phyloP scores from a whole-genome alignment of 2,329 filamentous ascomycete species.

The Hirsutella thompsonii region DNA sequence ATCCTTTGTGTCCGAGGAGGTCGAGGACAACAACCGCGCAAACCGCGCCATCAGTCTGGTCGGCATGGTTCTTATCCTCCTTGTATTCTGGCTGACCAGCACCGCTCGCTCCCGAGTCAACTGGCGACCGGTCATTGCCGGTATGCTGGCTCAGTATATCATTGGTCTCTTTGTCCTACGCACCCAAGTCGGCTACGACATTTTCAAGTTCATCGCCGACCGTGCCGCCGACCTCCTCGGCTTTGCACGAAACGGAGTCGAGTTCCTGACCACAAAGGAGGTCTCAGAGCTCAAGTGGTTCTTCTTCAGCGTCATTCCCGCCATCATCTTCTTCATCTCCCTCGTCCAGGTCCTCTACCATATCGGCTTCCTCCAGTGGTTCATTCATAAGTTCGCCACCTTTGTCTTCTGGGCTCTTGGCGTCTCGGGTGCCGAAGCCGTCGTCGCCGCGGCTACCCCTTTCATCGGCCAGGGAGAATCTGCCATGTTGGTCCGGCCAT shows the following conservation, averaged over 20 bases:
- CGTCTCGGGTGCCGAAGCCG: conserved; percentile 84
- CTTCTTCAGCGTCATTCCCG: conserved; percentile 67
- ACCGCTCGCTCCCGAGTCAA: conserved; percentile 48
- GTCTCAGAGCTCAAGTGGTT: conserved; percentile 50
- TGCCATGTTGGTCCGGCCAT: conserved; percentile 81
- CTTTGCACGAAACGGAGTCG: conserved; percentile 60
- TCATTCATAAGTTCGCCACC: conserved; percentile 71
- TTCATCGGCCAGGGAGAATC: conserved; percentile 94
- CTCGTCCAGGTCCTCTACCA: conserved; percentile 82
- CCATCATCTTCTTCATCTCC: conserved; percentile 93
- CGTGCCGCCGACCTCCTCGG: conserved; percentile 63
- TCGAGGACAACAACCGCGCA: conserved; percentile 60
- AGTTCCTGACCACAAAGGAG: conserved; percentile 42
- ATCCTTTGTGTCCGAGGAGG: conserved; percentile 60
- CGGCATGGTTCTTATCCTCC: conserved; percentile 61
- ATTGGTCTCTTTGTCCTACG: conserved; percentile 80
- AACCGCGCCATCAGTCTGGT: conserved; percentile 75
- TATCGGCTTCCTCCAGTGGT: conserved; percentile 75
- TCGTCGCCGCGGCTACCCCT: conserved; percentile 82
- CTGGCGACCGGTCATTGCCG: conserved; percentile 75
- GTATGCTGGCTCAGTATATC: conserved; percentile 80
- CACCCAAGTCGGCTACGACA: conserved; percentile 70
- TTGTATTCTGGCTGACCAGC: conserved; percentile 56
- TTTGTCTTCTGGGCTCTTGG: conserved; percentile 87
- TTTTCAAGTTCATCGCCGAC: conserved; percentile 77